Base-by-base conservation (phyloP, 106 monocot species). In the Dactylorhiza incarnata region DNA sequence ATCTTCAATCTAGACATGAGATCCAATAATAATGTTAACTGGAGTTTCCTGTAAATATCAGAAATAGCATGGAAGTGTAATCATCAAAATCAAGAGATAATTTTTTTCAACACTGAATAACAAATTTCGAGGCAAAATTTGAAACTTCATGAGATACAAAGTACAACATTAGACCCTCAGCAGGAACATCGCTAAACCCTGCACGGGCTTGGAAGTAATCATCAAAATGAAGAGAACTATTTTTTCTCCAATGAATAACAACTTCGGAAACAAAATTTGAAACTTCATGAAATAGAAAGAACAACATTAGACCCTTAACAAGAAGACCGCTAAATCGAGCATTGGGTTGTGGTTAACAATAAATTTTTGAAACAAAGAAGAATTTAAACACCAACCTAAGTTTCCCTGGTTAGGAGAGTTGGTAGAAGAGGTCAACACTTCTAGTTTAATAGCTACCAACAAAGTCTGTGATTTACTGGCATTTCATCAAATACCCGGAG, bases 1-100 rank as follows among this genome's bases (percentile, higher is more conserved):
- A 78, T 92, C 95, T 80, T 95, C 95, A 78, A 88, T 76, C 95
- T 92, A 95, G 14, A 95, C 89, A 88, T 89, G 84, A 67, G 95
- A 95, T 46, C 88, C 92, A 24, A 92, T 84, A 76, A 80, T 88
- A 53, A 95, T 95, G 24, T 88, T 77, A 72, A 72, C 11, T 49
- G 72, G 16, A 10, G 72, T 72, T 23, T 49, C 72, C 72, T 72
- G 72, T 49, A 44, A 46, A 16, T 45, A 69, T 69, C 16, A 65
- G 69, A 17, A 72, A 72, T 48, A 72, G 17, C n/a, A 48, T 68
- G 0, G 14, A 65, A 65, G 23, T n/a, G n/a, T 26, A 1, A 29
- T 44, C 15, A 16, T 37, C 25, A 68, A 12, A 68, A 16, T 68
- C 44, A 45, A 68, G 13, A 25, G 23, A 63, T 26, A 63, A 25